Percentiles rank a stretch among this genome's conserved stretches.
Conservation (phyloP, 345 rosid genomes). For the Moricandia arvensis region DNA sequence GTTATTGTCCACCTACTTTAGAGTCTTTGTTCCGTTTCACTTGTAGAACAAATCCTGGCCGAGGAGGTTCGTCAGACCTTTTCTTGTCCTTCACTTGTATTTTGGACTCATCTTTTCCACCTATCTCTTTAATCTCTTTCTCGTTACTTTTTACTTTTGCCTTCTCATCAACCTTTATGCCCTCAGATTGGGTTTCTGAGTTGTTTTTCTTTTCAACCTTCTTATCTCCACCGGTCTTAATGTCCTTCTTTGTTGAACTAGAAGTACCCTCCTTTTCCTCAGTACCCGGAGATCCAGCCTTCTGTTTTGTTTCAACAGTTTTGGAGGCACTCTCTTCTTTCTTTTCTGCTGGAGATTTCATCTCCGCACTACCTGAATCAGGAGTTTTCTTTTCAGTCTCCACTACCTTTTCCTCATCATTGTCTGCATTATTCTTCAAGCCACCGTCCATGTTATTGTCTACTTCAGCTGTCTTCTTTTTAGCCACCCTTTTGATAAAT, state of each 20-base stretch:
- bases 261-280: conserved; percentile 45
- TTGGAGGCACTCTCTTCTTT: conserved; percentile 39
- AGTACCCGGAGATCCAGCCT: conserved; percentile 36
- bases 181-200: conserved; percentile 42
- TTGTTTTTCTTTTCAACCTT: conserved; percentile 46
- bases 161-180: conserved; percentile 42
- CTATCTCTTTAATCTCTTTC: conserved; percentile 48
- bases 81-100: conserved; percentile 67
- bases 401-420: conserved; percentile 41
- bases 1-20: conserved; percentile 53
- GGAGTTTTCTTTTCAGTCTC: conserved; percentile 38
- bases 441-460: conserved; percentile 39
- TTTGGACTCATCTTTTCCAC: conserved; percentile 48
- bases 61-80: conserved; percentile 76
- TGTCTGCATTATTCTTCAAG: conserved; percentile 42
- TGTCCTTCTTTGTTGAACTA: conserved; percentile 47
- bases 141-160: conserved; percentile 46
- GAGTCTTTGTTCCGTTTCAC: conserved; percentile 61
- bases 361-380: conserved; percentile 39
- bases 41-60: conserved; percentile 75
- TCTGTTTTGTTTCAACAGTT: conserved; percentile 21
- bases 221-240: conserved; percentile 32
- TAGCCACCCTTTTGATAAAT: conserved; percentile 76
- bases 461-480: conserved; percentile 57
- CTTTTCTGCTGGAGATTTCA: conserved; percentile 40